A percentile compares a stretch with the other conserved stretches of the same genome.
Evolutionary conservation across 306 rosid species (phyloP).

Genomic region (Ceratonia siliqua): DNA sequence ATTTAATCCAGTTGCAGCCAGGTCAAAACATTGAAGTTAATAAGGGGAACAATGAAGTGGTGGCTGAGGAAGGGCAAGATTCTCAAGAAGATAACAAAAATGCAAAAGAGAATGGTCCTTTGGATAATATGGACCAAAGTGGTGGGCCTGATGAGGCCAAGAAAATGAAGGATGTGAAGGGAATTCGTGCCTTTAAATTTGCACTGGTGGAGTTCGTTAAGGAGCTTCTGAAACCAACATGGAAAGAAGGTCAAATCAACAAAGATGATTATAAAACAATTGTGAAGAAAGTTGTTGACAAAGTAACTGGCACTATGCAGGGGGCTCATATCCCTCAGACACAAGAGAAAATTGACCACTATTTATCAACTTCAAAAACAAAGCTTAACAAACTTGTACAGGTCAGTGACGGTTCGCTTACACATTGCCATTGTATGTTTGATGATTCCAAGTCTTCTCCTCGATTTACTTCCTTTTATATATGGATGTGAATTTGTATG

Average conservation of each 20-base stretch:
- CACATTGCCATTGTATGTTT: constrained; percentile 6
- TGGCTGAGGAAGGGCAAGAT: constrained; percentile 39
- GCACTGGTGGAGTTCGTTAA: constrained; percentile 84
- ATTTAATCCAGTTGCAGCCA: constrained; percentile 43
- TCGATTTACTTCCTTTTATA: not conserved
- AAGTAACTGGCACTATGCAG: constrained; percentile 76
- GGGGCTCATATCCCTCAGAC: constrained; percentile 74
- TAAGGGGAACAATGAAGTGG: constrained; percentile 45
- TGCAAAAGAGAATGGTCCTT: constrained; percentile 44
- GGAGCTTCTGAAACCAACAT: constrained; percentile 89
- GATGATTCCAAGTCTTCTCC: not conserved
- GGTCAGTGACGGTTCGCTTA: constrained; percentile 55
- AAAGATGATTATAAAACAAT: constrained; percentile 88
- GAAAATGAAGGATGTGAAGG: constrained; percentile 78
- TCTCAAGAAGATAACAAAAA: constrained; percentile 47
- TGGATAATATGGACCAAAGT: constrained; percentile 51
- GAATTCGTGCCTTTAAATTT: constrained; percentile 77
- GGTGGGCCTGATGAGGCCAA: constrained; percentile 63
- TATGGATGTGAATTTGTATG: constrained; percentile 11
- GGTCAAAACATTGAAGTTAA: constrained; percentile 36
- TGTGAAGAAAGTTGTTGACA: constrained; percentile 91
- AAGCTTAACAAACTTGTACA: constrained; percentile 92
- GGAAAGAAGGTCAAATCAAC: constrained; percentile 88
- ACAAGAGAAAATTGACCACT: constrained; percentile 78
- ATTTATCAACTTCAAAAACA: constrained; percentile 68